Base-by-base conservation (phyloP, 2,329 filamentous ascomycete genomes). In the Paecilomyces fulvus region DNA sequence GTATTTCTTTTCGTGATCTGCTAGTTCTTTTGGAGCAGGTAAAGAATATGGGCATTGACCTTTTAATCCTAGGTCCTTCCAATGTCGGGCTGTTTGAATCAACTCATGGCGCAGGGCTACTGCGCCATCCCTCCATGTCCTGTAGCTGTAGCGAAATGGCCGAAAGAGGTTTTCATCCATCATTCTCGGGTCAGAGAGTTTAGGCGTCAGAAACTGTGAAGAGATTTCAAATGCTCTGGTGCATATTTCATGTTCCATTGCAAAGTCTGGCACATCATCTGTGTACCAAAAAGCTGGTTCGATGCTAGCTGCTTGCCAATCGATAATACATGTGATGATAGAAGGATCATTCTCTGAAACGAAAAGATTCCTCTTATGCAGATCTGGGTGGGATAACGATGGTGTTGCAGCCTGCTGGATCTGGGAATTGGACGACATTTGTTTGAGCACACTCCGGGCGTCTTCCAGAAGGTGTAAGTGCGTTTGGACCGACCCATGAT, bases 11-110 rank as follows among this genome's bases (percentile, higher is more conserved):
- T 61, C 31, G 56, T 72, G 70, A 20, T 58, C 28, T 30, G 54
- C 59, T n/a, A 65, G 17, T 56, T 69, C 67, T 46, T 69, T 59
- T 23, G 61, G 56, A 30, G 54, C 52, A n/a, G 65, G 68, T 57
- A 66, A 20, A 48, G 59, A 50, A 60, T 66, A 73, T 25, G 56
- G 71, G 65, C 68, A 74, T 46, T 60, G 59, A 20, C 62, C 68
- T 51, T 58, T 49, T 55, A 77, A 63, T 14, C 74, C 74, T 55
- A 77, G 70, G 33, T 71, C 63, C 51, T 65, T 61, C 74, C 72
- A 78, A 49, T 12, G 9, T 10, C 20, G 1, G 8, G 20, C 65
- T 21, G 71, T 60, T 21, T 71, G 66, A 14, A 71, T 59, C n/a
- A 71, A 55, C 37, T 70, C 64, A 46, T 72, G 65, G 33, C 62